Conservation (phyloP, 2,329 filamentous ascomycete genomes). For the Rhynchosporium graminicola region DNA sequence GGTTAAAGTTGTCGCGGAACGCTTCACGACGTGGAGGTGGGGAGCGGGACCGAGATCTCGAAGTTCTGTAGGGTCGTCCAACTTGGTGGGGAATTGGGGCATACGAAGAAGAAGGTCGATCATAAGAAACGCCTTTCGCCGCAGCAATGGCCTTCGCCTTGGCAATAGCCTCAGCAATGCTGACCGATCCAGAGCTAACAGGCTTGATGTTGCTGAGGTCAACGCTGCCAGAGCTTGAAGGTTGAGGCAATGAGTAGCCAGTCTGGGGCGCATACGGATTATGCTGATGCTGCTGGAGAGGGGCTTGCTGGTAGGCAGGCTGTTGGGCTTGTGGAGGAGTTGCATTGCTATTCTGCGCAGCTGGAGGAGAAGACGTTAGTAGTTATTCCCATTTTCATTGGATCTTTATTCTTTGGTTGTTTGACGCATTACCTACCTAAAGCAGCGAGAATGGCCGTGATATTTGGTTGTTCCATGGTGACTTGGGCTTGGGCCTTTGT, state of each 20-base stretch:
- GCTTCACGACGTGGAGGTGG: constrained; percentile 66
- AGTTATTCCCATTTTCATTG: not conserved
- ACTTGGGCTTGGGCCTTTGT: no score
- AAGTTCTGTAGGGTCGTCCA: constrained; percentile 60
- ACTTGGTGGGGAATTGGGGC: constrained; percentile 49
- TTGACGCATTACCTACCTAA: constrained; percentile 43
- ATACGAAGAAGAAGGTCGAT: constrained; percentile 49
- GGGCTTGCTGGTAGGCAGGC: constrained; percentile 43
- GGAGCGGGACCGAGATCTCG: constrained; percentile 71
- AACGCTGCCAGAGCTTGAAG: constrained; percentile 72
- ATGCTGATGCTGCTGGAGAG: constrained; percentile 47
- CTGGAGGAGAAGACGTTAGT: constrained; percentile 38
- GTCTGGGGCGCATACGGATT: constrained; percentile 45
- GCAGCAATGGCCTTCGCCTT: constrained; percentile 81
- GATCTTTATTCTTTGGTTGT: no score
- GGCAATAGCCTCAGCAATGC: constrained; percentile 80
- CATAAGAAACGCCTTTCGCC: constrained; percentile 72
- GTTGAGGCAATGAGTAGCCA: constrained; percentile 48
- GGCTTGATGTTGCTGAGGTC: constrained; percentile 81
- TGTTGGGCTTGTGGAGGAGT: constrained; percentile 48
- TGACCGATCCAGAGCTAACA: constrained; percentile 77
- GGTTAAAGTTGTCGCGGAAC: constrained; percentile 75
- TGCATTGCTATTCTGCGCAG: constrained; percentile 50
- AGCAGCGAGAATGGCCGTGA: constrained; percentile 53
- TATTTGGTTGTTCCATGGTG: constrained; percentile 44